Conservation (phyloP, 495 filamentous ascomycete species). For the Glarea lozoyensis region DNA sequence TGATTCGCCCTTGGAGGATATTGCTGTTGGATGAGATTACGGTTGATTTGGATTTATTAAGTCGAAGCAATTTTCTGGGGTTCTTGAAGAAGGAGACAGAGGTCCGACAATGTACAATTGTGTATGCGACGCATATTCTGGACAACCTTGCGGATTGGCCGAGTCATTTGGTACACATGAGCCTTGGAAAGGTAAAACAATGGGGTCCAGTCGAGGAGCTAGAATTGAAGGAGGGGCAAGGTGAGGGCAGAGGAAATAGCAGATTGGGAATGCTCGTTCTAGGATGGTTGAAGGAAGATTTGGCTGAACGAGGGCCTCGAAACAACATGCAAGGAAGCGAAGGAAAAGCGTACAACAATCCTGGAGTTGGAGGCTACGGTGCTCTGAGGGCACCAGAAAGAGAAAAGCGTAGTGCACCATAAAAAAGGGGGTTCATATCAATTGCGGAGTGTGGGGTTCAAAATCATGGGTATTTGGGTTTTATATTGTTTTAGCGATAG, state of each 20-base stretch:
- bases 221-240: slow-evolving; percentile 21
- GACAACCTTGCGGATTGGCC: slow-evolving; percentile 92
- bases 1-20: slow-evolving; percentile 87
- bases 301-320: slow-evolving; percentile 72
- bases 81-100: slow-evolving; percentile 87
- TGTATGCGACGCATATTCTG: slow-evolving; percentile 96
- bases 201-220: slow-evolving; percentile 58
- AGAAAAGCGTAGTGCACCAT: no score
- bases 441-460: no score
- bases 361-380: slow-evolving; percentile 77
- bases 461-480: no score
- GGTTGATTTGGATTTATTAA: slow-evolving; percentile 87
- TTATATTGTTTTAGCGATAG: no score
- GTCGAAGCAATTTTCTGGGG: slow-evolving; percentile 70
- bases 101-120: slow-evolving; percentile 72
- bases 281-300: slow-evolving; percentile 76
- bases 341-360: slow-evolving; percentile 61
- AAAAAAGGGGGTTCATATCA: no score
- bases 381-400: slow-evolving; percentile 57
- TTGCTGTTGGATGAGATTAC: slow-evolving; percentile 95
- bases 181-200: slow-evolving; percentile 73
- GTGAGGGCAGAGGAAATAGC: slow-evolving; percentile 53
- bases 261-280: slow-evolving; percentile 77
- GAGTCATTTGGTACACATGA: slow-evolving; percentile 92
- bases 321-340: slow-evolving; percentile 48